Base-by-base conservation (phyloP, 345 rosid genomes). In the Citrus medica region DNA sequence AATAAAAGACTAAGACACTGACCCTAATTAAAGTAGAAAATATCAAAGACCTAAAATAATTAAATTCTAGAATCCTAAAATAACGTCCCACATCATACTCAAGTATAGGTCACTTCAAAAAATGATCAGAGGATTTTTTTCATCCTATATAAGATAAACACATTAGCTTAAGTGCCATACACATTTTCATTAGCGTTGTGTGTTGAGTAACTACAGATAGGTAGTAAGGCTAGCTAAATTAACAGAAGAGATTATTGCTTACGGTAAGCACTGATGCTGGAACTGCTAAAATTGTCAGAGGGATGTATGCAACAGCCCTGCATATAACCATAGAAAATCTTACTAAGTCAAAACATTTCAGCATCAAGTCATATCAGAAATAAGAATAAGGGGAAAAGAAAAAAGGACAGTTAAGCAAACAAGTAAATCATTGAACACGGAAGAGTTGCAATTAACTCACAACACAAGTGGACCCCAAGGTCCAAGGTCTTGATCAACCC, bases 201-300 rank as follows among this genome's bases (percentile, higher is more conserved):
- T 19, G 24, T 65, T 5, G 35, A 38, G 53, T 46, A 17, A 33
- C 16, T 14, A 62, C 1, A n/a, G 22, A 79, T 28, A 17, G 56
- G 40, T 7, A 51, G 65, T 12, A 37, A 48, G 28, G 38, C 60
- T 71, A 35, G 75, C 59, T 68, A 55, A 76, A 71, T 58, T 56
- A 79, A 63, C 24, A 13, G 10, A 40, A 60, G 59, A 60, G 40
- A 67, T 56, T 46, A 61, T 67, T 72, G 70, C 92, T 92, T 89
- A 97, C 99, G 53, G 99, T 93, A 37, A 97, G 97, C 69, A 97
- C 92, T 13, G 99, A 94, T 46, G 98, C 99, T 75, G 99, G 99
- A 86, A 97, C 99, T 17, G 99, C 99, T 87, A 97, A 87, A 67
- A 97, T 90, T 21, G 99, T 97, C 37, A 97, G 85, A 76, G 99